phyloP scores from a whole-genome alignment of 2,329 filamentous ascomycete species.

The Daldinia sp. region DNA sequence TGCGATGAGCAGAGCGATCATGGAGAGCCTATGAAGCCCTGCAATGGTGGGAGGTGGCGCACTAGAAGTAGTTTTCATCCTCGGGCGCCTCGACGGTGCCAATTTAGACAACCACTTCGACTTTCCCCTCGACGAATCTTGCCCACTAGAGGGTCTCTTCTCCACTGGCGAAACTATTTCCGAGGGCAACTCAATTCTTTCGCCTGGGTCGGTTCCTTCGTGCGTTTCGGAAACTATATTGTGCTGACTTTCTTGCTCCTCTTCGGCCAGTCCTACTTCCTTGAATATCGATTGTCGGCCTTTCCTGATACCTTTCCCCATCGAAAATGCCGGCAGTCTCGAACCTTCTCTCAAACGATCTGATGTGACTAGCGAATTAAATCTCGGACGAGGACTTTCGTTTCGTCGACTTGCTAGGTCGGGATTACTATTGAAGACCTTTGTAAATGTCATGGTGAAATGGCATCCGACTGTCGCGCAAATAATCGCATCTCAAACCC shows the following conservation, averaged over 20 bases:
- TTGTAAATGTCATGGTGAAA: constrained; percentile 40
- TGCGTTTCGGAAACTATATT: constrained; percentile 33
- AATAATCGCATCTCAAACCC: not conserved
- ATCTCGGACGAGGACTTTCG: constrained; percentile 51
- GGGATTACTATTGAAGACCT: constrained; percentile 32
- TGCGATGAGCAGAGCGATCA: constrained; percentile 60
- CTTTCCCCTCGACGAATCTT: constrained; percentile 32
- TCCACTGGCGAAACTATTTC: constrained; percentile 42
- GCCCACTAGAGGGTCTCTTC: constrained; percentile 39
- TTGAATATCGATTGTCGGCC: constrained; percentile 61
- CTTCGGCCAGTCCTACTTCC: constrained; percentile 57
- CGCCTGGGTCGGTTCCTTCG: constrained; percentile 47
- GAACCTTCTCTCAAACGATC: constrained; percentile 61
- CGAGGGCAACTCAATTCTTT: constrained; percentile 43
- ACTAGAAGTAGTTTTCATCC: constrained; percentile 54
- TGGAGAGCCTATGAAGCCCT: constrained; percentile 55
- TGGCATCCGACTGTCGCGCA: constrained; percentile 7
- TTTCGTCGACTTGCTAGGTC: constrained; percentile 32
- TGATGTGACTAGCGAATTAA: constrained; percentile 60
- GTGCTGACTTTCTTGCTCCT: constrained; percentile 41
- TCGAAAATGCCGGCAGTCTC: constrained; percentile 51
- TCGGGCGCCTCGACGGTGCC: constrained; percentile 51
- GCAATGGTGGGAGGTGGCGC: constrained; percentile 53
- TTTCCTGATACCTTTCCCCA: constrained; percentile 57
- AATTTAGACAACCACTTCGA: constrained; percentile 56